Base-by-base conservation (phyloP, 306 rosid genomes). In the Vachellia collinsii region DNA sequence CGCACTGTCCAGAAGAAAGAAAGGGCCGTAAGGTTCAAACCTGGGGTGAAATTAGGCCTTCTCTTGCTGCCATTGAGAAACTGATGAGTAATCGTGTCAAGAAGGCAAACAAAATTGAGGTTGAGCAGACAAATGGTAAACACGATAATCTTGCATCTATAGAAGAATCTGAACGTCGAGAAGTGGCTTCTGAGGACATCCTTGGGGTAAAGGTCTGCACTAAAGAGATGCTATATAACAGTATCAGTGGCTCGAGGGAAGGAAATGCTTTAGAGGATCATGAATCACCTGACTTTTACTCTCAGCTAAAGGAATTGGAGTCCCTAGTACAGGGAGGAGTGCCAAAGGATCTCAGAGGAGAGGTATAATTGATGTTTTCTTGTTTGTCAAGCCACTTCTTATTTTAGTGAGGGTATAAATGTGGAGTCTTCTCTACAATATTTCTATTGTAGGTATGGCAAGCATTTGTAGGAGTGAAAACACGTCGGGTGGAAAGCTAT, bases 281-380 rank as follows among this genome's bases (percentile, higher is more conserved):
- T 72, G 80, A 54, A 68, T 66, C 83, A 51, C 71, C 85, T 25
- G 87, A 84, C 83, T 75, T 66, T 65, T 70, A 83, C 11, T 89
- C 88, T 78, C 87, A 80, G 11, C 92, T 91, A 94, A 89, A 87
- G 85, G 97, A 93, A 87, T 80, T 95, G 77, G 96, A 93, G 83
- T 75, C 82, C 84, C 98, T 93, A 74, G 96, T 93, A 83, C 96
- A 81, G 75, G 99, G 98, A 43, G 99, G 98, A 80, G 83, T 95
- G 61, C 98, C 98, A 54, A 93, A 84, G 85, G 97, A 95, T 87
- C 91, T 95, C 70, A 90, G 99, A 86, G 97, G 99, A 81, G 97
- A 95, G 98, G 99, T 95, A 83, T 82, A 77, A 79, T 80, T 34
- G 48, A 51, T 80, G 74, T 29, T 50, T 77, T 81, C 72, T 78